Evolutionary conservation across 2,329 filamentous ascomycete genomes (phyloP), one percentile per base, ranked within the genome.

Genomic region (Pseudogymnoascus sp.): DNA sequence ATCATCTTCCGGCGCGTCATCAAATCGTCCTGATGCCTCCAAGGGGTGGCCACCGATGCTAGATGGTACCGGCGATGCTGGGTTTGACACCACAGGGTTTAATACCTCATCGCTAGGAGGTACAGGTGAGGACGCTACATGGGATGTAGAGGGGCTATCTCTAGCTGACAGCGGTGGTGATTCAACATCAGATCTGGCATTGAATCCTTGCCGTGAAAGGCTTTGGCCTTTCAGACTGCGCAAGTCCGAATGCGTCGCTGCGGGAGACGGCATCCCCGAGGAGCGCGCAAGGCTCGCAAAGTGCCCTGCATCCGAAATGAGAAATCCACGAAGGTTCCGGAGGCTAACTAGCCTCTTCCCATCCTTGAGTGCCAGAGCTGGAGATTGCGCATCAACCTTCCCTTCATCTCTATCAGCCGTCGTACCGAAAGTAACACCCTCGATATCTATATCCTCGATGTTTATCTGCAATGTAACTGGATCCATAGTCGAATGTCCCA

Each of bases 301-400:
- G 40, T 85, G 81, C 56, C 84, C 85, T 16, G 85, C 84, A 68
- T 90, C 87, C 2, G 87, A 88, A 41, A 90, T 85, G 28, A 90
- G 73, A 66, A 82, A 83, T 12, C 86, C 87, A 22, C 83, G 82
- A 33, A 91, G 82, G 60, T 83, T 83, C 14, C 82, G 81, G n/a
- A 90, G 75, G 14, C 80, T 82, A 59, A 90, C 78, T 64, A 86
- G 83, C 24, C 87, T 81, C 72, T 89, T 89, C 22, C 87, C 87
- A 64, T 86, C 78, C 71, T 84, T 88, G 24, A 79, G 79, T 1
- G 77, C 70, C 10, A 66, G 24, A 6, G 63, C 63, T 61, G 63
- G 59, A 40, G 35, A 11, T 60, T 60, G 35, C 22, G 59, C 35
- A n/a, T 24, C 26, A 14, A 26, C 5, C 26, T 56, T 68, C 11